phyloP scores from a whole-genome alignment of 1,284 basidiomycete genomes.

The Apiotrichum porosum region DNA sequence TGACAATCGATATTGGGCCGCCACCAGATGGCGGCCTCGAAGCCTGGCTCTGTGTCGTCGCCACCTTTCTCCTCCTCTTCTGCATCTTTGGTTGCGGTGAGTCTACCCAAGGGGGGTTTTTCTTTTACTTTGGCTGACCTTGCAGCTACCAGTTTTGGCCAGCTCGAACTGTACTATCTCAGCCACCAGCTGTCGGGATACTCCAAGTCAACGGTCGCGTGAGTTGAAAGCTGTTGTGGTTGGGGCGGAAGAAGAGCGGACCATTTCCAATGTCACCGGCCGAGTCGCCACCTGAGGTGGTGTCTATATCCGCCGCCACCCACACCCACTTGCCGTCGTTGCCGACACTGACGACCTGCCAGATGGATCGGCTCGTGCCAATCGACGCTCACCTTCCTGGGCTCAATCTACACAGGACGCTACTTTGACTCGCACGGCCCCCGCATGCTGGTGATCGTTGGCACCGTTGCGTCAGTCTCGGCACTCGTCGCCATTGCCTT shows the following conservation, averaged over 20 bases:
- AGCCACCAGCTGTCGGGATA: slow-evolving; percentile 16
- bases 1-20: slow-evolving; percentile 9
- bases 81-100: slow-evolving; percentile 22
- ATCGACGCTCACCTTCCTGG: slow-evolving; percentile 19
- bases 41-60: slow-evolving; percentile 23
- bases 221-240: not conserved
- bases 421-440: slow-evolving; percentile 25
- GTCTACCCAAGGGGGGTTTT: not conserved
- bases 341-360: not conserved
- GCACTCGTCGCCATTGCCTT: slow-evolving; percentile 36
- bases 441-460: slow-evolving; percentile 12
- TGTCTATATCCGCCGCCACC: too few relatives aligned
- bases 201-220: slow-evolving; percentile 18
- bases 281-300: not conserved
- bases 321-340: not conserved
- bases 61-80: slow-evolving; percentile 24
- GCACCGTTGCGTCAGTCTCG: slow-evolving; percentile 24
- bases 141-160: slow-evolving; percentile 23
- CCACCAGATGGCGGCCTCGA: slow-evolving; percentile 26
- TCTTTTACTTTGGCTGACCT: not conserved
- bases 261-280: too few relatives aligned
- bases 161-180: slow-evolving; percentile 22
- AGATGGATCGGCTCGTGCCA: slow-evolving; percentile 22
- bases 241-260: not conserved
- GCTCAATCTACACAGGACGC: slow-evolving; percentile 16